phyloP scores from a whole-genome alignment of 2,329 filamentous ascomycete species.

The Cordyceps javanica region DNA sequence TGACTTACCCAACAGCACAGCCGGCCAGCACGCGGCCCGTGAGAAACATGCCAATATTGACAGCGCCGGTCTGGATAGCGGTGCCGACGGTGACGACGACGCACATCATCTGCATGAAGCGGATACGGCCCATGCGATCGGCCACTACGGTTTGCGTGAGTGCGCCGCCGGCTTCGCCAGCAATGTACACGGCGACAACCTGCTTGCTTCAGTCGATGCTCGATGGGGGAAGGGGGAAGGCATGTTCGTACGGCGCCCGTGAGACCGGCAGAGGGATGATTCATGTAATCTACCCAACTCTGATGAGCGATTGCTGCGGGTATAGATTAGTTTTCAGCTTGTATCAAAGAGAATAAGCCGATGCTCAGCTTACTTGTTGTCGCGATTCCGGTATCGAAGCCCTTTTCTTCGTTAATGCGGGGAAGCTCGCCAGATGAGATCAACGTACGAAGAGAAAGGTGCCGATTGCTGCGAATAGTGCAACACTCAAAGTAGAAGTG shows the following conservation, averaged over 20 bases:
- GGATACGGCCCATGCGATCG: slow-evolving; percentile 46
- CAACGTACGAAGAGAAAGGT: slow-evolving; percentile 50
- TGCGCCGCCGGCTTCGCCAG: slow-evolving; percentile 51
- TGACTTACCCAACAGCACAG: slow-evolving; percentile 8
- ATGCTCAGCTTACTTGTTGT: slow-evolving; percentile 43
- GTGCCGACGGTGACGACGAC: slow-evolving; percentile 49
- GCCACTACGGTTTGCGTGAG: slow-evolving; percentile 46
- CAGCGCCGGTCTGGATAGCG: slow-evolving; percentile 45
- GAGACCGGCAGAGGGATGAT: slow-evolving; percentile 45
- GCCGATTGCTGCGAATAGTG: slow-evolving; percentile 51
- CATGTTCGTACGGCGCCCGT: slow-evolving; percentile 40
- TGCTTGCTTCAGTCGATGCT: background rate
- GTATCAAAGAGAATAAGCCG: background rate
- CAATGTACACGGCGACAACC: slow-evolving; percentile 54
- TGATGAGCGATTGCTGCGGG: slow-evolving; percentile 48
- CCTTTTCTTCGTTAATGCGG: slow-evolving; percentile 26
- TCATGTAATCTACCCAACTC: slow-evolving; percentile 55
- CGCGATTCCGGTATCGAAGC: slow-evolving; percentile 54
- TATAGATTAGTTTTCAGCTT: slow-evolving; percentile 3
- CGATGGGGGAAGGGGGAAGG: background rate
- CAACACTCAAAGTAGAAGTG: slow-evolving; percentile 28
- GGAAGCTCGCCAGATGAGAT: background rate
- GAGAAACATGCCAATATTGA: slow-evolving; percentile 50
- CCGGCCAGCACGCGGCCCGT: slow-evolving; percentile 43
- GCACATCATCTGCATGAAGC: slow-evolving; percentile 49